Conservation (phyloP, 2,329 filamentous ascomycete genomes). For the Arachnomyces sp. region DNA sequence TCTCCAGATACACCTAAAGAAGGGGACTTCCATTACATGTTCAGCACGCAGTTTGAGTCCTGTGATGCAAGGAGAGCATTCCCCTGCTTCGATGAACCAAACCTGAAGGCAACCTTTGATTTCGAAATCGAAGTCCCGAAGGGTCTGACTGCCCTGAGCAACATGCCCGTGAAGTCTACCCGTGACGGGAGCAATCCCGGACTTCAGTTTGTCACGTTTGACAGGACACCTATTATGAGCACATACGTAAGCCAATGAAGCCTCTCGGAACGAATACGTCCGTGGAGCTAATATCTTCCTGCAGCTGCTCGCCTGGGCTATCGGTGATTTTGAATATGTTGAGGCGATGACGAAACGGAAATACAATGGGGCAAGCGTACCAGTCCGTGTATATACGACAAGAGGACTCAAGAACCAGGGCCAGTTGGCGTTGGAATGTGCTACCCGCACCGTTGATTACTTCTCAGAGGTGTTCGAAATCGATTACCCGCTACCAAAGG, state of each 20-base stretch:
- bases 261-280: background rate
- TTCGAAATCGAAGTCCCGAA: slow-evolving; percentile 85
- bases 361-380: slow-evolving; percentile 84
- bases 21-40: slow-evolving; percentile 58
- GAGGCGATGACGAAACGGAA: slow-evolving; percentile 82
- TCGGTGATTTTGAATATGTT: slow-evolving; percentile 94
- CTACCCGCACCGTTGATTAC: slow-evolving; percentile 88
- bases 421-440: slow-evolving; percentile 79
- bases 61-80: slow-evolving; percentile 92
- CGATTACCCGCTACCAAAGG: slow-evolving; percentile 88
- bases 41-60: slow-evolving; percentile 96
- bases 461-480: slow-evolving; percentile 91
- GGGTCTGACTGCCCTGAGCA: slow-evolving; percentile 81
- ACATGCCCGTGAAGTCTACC: slow-evolving; percentile 80
- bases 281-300: slow-evolving; percentile 46
- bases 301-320: slow-evolving; percentile 83
- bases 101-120: slow-evolving; percentile 92
- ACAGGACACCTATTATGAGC: slow-evolving; percentile 82
- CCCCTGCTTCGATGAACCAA: slow-evolving; percentile 97
- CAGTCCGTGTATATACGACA: slow-evolving; percentile 92
- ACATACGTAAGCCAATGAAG: slow-evolving; percentile 50
- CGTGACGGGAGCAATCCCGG: slow-evolving; percentile 59
- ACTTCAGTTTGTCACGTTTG: slow-evolving; percentile 63
- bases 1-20: slow-evolving; percentile 70
- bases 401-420: slow-evolving; percentile 90